A percentile compares a stretch with the other conserved stretches of the same genome.
Evolutionary conservation across 2,329 filamentous ascomycete genomes (phyloP).

Genomic region (Cladosporium sp.): DNA sequence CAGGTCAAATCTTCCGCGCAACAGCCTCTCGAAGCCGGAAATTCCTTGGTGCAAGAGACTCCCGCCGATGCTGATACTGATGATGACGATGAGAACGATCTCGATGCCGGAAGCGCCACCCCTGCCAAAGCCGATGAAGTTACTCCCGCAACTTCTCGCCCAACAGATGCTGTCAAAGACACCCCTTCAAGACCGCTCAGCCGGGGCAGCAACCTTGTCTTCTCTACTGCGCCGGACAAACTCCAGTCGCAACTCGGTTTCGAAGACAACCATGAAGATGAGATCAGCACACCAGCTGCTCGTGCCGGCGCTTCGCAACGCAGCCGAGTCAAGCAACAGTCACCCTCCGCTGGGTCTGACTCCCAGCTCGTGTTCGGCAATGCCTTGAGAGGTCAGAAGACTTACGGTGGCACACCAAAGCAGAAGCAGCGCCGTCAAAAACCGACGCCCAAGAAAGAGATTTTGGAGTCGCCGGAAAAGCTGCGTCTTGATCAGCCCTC

Average conservation of each 20-base stretch:
- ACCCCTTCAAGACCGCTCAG: not conserved
- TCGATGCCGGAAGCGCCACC: not conserved
- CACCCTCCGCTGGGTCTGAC: not conserved
- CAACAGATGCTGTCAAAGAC: constrained; percentile 3
- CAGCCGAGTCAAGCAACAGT: not conserved
- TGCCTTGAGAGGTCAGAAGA: not conserved
- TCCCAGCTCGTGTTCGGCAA: constrained; percentile 2
- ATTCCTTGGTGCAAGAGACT: not conserved
- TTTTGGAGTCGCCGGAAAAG: not conserved
- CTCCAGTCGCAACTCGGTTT: not conserved
- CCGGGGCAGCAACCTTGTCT: constrained; percentile 1
- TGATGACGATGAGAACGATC: constrained; percentile 1
- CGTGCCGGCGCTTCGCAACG: not conserved
- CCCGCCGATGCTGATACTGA: constrained; percentile 4
- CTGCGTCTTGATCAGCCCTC: not conserved
- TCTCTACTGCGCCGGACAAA: not conserved
- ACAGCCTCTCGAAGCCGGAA: not conserved
- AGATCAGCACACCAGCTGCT: not conserved
- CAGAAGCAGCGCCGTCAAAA: not conserved
- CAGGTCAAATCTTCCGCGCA: constrained; percentile 7
- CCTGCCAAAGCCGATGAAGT: not conserved
- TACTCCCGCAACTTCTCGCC: constrained; percentile 6
- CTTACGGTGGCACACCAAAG: constrained; percentile 1
- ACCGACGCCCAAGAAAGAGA: not conserved
- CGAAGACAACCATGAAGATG: not conserved